These are phyloP conservation scores for Trichoderma asperellum DNA, from an alignment of 2,329 filamentous ascomycete genomes.

Conservation along the genomic window DNA sequence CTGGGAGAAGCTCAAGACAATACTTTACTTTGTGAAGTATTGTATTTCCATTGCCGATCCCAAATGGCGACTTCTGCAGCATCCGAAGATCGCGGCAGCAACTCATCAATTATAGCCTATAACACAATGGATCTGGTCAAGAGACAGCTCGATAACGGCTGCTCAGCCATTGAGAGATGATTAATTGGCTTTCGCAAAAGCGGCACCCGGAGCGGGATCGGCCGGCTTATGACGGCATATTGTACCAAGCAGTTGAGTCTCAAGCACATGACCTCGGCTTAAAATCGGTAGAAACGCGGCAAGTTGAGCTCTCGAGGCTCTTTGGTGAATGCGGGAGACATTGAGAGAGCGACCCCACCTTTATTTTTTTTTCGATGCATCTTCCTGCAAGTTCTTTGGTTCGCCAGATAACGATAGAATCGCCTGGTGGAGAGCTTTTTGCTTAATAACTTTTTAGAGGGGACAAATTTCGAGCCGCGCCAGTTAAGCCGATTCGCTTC, in stretches of 20 bases:
- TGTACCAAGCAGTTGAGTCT: constrained; percentile 37
- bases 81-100: not conserved
- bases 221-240: constrained; percentile 40
- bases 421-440: constrained; percentile 11
- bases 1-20: not conserved
- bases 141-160: not conserved
- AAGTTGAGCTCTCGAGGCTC: not conserved
- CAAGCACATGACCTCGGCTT: constrained; percentile 33
- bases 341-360: not conserved
- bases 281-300: constrained; percentile 38
- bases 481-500: constrained; percentile 6
- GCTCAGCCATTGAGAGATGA: not conserved
- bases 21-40: not conserved
- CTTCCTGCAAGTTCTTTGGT: constrained; percentile 5
- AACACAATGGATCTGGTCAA: not conserved
- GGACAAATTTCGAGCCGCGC: constrained; percentile 23
- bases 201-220: constrained; percentile 14
- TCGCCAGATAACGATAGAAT: constrained; percentile 24
- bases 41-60: not conserved
- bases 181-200: not conserved
- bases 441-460: constrained; percentile 24
- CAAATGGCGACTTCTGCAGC: not conserved
- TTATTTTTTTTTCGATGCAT: constrained; percentile 2
- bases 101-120: not conserved
- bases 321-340: not conserved